Evolutionary conservation across 2,329 filamentous ascomycete genomes (phyloP).

Genomic region (Geosmithia flava): DNA sequence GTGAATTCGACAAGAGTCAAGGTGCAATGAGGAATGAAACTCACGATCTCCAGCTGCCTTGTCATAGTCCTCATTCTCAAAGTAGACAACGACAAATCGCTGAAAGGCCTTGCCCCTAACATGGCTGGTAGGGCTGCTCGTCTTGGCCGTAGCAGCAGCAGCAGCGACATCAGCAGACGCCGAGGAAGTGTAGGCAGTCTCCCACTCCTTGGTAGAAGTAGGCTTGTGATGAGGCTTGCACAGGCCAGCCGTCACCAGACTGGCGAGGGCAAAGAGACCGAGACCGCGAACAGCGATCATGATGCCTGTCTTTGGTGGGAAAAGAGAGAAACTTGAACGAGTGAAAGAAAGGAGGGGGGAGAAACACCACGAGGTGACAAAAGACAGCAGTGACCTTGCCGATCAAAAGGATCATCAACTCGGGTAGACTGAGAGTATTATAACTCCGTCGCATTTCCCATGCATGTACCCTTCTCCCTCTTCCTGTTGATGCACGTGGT

Average conservation of each 20-base stretch:
- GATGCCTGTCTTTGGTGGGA: background rate
- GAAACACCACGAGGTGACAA: too few relatives aligned
- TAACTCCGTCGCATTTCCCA: too few relatives aligned
- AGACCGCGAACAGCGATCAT: background rate
- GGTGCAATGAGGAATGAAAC: constrained; percentile 10
- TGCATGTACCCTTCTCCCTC: too few relatives aligned
- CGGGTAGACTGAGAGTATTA: too few relatives aligned
- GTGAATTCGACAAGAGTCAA: background rate
- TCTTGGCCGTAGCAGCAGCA: constrained; percentile 47
- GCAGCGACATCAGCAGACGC: constrained; percentile 34
- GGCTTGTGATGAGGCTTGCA: background rate
- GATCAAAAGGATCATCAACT: too few relatives aligned
- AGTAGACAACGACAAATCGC: constrained; percentile 60
- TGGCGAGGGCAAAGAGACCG: background rate
- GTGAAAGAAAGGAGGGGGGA: background rate
- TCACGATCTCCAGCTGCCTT: constrained; percentile 49
- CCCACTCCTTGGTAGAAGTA: constrained; percentile 10
- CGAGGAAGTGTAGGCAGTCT: constrained; percentile 37
- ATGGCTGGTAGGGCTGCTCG: constrained; percentile 45
- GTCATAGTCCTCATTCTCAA: constrained; percentile 64
- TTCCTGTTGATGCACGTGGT: too few relatives aligned
- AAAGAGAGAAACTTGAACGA: background rate
- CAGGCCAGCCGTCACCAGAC: background rate
- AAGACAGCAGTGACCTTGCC: too few relatives aligned
- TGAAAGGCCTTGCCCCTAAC: constrained; percentile 63